phyloP scores from a whole-genome alignment of 2,329 filamentous ascomycete genomes.

The Berkeleyomyces basicola region DNA sequence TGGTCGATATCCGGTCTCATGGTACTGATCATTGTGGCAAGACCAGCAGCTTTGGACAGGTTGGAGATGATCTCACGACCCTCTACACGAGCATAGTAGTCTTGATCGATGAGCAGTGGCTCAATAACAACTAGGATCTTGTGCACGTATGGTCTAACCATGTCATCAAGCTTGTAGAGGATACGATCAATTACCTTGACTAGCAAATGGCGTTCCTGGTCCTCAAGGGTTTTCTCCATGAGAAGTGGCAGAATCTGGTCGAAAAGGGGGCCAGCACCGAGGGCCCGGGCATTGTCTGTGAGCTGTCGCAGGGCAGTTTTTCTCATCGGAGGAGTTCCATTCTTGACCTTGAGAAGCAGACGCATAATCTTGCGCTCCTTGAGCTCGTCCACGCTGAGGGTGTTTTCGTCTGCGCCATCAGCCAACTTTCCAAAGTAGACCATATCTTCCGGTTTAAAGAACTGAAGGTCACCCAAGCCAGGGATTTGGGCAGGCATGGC shows the following conservation, averaged over 20 bases:
- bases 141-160: conserved; percentile 91
- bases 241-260: conserved; percentile 92
- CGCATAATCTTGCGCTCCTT: conserved; percentile 99
- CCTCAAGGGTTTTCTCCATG: conserved; percentile 96
- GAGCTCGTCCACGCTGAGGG: conserved; percentile 80
- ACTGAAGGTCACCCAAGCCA: conserved; percentile 87
- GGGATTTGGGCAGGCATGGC: conserved; percentile 91
- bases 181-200: conserved; percentile 99
- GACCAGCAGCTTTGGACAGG: conserved; percentile 84
- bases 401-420: conserved; percentile 82
- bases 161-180: conserved; percentile 92
- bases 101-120: conserved; percentile 95
- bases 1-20: conserved; percentile 99
- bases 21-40: conserved; percentile 97
- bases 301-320: conserved; percentile 95
- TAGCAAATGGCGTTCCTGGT: conserved; percentile 91
- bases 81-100: conserved; percentile 97
- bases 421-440: conserved; percentile 96
- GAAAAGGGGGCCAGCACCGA: conserved; percentile 85
- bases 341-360: conserved; percentile 93
- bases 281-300: conserved; percentile 92
- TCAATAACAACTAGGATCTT: conserved; percentile 98
- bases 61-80: conserved; percentile 98
- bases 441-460: conserved; percentile 98
- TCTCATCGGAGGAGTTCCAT: conserved; percentile 94